Evolutionary conservation across 208 protist species (phyloP).

Genomic region (Crithidia acanthocephali): DNA sequence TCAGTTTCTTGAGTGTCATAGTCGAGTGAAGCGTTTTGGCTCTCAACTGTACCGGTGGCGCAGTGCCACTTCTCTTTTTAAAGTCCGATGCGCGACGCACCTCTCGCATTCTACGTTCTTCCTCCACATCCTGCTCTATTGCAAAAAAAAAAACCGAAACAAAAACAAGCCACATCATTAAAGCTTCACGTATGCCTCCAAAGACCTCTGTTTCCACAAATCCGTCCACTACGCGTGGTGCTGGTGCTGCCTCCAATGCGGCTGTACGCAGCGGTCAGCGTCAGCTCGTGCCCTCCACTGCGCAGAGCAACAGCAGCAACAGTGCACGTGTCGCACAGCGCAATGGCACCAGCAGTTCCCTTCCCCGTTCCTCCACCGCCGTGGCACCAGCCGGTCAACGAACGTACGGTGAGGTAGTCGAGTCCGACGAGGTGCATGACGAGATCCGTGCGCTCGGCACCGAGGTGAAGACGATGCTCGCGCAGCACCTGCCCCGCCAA

Average conservation of each 20-base stretch:
- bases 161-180: no score
- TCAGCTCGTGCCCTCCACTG: neutral
- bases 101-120: no score
- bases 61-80: no score
- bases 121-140: no score
- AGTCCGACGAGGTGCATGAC: constrained; percentile 73
- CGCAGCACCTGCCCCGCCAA: constrained; percentile 57
- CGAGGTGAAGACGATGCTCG: constrained; percentile 49
- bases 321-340: neutral
- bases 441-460: constrained; percentile 71
- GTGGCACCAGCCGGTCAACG: neutral
- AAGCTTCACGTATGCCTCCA: no score
- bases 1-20: no score
- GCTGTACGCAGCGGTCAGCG: neutral
- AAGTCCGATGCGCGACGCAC: no score
- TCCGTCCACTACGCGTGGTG: neutral
- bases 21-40: no score
- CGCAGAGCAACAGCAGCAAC: neutral
- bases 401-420: constrained; percentile 59
- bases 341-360: neutral
- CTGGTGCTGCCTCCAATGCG: neutral
- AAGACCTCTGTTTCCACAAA: neutral
- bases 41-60: no score
- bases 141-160: no score
- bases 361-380: neutral